These are phyloP conservation scores for Picea sitchensis DNA, from an alignment of 75 land plant genomes.

Conservation along the genomic window DNA sequence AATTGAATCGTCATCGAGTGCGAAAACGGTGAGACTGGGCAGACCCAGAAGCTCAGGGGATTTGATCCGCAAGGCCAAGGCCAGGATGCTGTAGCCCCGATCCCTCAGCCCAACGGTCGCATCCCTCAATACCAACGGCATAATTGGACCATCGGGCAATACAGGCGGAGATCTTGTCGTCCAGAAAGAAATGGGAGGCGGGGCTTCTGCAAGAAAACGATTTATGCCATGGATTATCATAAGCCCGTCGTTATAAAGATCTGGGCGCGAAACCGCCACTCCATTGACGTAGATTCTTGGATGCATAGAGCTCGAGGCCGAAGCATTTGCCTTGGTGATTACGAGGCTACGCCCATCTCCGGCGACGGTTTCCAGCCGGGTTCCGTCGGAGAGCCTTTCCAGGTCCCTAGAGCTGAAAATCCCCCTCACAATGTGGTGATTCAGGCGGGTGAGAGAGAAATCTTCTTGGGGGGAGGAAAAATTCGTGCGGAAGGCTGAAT, in stretches of 20 bases:
- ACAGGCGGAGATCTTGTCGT: background rate
- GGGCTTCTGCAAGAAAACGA: constrained; percentile 35
- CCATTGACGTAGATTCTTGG: constrained; percentile 34
- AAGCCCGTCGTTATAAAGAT: constrained; percentile 42
- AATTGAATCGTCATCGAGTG: constrained; percentile 34
- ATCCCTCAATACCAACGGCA: constrained; percentile 28
- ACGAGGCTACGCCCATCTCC: constrained; percentile 35
- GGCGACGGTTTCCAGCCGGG: constrained; percentile 35
- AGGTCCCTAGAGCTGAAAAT: constrained; percentile 27
- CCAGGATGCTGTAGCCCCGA: constrained; percentile 34
- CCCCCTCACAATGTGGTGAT: constrained; percentile 47
- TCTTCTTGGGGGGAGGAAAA: constrained; percentile 17
- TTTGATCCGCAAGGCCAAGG: constrained; percentile 34
- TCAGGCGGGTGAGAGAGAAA: constrained; percentile 31
- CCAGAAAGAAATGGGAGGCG: constrained; percentile 22
- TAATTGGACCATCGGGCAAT: background rate
- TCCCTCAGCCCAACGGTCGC: constrained; percentile 28
- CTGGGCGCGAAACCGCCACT: constrained; percentile 38
- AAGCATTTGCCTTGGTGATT: constrained; percentile 15
- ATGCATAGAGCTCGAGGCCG: background rate
- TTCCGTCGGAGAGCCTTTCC: constrained; percentile 25
- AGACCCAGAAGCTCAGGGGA: constrained; percentile 22
- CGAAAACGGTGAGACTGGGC: constrained; percentile 42
- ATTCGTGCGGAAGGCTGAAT: constrained; percentile 26
- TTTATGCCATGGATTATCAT: constrained; percentile 46